Evolutionary conservation across 306 rosid species (phyloP).

Genomic region (Hylodesmum podocarpum): DNA sequence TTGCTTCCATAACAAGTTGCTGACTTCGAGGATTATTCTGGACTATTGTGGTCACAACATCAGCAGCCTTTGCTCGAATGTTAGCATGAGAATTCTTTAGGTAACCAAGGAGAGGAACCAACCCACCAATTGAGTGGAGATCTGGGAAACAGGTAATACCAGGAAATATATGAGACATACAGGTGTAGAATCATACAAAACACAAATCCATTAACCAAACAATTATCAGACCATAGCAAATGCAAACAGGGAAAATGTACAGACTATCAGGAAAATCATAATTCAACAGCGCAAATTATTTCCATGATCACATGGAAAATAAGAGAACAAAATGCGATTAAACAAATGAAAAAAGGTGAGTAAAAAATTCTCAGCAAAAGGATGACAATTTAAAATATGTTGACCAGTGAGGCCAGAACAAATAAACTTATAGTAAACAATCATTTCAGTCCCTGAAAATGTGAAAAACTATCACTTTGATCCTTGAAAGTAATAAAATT

Average conservation of each 20-base stretch:
- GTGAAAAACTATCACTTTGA: too few relatives aligned
- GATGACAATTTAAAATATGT: background rate
- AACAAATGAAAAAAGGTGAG: background rate
- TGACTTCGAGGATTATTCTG: slow-evolving; percentile 92
- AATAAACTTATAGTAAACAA: too few relatives aligned
- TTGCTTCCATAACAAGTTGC: slow-evolving; percentile 87
- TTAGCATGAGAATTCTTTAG: slow-evolving; percentile 82
- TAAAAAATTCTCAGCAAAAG: background rate
- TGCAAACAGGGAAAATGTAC: background rate
- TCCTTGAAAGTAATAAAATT: too few relatives aligned
- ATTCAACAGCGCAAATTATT: background rate
- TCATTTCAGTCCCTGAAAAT: too few relatives aligned
- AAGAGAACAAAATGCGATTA: background rate
- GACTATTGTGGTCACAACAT: slow-evolving; percentile 84
- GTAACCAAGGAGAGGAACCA: slow-evolving; percentile 79
- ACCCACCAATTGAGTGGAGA: slow-evolving; percentile 87
- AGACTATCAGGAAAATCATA: background rate
- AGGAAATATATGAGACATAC: slow-evolving; percentile 30
- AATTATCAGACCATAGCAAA: background rate
- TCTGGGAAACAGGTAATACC: slow-evolving; percentile 43
- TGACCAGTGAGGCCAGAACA: background rate
- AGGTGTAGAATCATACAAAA: background rate
- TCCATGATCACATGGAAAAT: background rate
- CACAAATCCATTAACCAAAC: background rate
- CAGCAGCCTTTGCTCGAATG: slow-evolving; percentile 96